Evolutionary conservation across 1,139 yeast species (phyloP).

Genomic region (Zygoascus meyerae): DNA sequence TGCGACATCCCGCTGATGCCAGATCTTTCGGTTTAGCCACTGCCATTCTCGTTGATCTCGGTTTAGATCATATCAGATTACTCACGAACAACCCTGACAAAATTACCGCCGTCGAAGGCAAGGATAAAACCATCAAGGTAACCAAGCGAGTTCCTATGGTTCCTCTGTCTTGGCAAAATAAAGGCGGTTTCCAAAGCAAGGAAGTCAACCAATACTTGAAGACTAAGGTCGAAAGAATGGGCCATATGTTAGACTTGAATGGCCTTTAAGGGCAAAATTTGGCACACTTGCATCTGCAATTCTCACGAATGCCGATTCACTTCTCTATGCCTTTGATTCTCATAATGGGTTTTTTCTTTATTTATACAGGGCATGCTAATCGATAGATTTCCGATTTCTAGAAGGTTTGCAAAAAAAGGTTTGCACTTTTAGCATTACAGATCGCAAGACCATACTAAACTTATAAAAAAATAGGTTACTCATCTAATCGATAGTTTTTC

Average conservation of each 20-base stretch:
- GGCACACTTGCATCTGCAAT: background rate
- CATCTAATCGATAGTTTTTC: too few relatives aligned
- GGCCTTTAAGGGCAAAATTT: background rate
- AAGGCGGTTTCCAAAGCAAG: constrained; percentile 66
- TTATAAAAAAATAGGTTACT: too few relatives aligned
- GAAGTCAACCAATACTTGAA: constrained; percentile 91
- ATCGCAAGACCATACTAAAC: too few relatives aligned
- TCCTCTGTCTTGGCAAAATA: constrained; percentile 81
- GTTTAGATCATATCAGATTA: constrained; percentile 63
- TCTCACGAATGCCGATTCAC: background rate
- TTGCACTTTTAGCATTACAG: background rate
- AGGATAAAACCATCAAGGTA: constrained; percentile 61
- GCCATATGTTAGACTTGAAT: constrained; percentile 60
- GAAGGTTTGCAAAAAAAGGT: background rate
- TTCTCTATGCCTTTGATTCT: too few relatives aligned
- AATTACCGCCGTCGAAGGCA: constrained; percentile 89
- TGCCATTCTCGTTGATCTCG: constrained; percentile 81
- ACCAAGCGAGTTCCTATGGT: constrained; percentile 92
- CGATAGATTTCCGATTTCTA: background rate
- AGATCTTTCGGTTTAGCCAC: constrained; percentile 91
- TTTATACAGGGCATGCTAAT: background rate
- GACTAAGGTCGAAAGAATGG: constrained; percentile 96
- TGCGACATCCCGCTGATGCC: constrained; percentile 96
- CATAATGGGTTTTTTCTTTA: constrained; percentile 1
- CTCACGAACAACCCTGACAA: constrained; percentile 96